Conservation (phyloP, 208 protist species). For the Phytomonas francai region DNA sequence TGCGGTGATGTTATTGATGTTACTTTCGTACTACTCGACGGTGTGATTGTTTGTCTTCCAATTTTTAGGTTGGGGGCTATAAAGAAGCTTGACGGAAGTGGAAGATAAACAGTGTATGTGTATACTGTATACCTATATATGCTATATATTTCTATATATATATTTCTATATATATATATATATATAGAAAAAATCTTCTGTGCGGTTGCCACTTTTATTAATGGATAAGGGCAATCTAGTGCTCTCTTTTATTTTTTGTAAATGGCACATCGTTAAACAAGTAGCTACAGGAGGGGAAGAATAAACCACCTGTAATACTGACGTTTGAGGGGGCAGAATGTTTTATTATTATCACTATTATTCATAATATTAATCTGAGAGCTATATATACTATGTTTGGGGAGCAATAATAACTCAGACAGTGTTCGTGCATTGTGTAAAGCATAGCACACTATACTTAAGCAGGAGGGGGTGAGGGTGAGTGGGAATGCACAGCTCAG, state of each 20-base stretch:
- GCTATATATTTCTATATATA: not conserved
- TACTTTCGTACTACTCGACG: not conserved
- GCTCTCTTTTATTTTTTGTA: not conserved
- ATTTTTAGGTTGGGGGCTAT: not conserved
- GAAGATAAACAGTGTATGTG: not conserved
- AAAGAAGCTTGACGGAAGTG: not conserved
- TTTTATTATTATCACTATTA: too few relatives aligned
- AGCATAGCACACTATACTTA: not conserved
- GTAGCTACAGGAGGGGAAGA: not conserved
- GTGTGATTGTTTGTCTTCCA: not conserved
- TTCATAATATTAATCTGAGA: not conserved
- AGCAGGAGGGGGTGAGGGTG: not conserved
- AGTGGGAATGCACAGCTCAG: not conserved
- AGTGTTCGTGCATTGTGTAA: not conserved
- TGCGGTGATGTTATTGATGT: not conserved
- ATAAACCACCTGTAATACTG: not conserved
- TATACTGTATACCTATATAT: not conserved
- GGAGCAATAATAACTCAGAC: not conserved
- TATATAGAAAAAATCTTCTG: not conserved
- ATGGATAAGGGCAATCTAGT: not conserved
- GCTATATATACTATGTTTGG: not conserved
- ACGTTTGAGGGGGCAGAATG: not conserved
- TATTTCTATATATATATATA: conserved; percentile 1
- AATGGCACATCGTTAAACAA: not conserved
- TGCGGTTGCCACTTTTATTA: not conserved